phyloP scores from a whole-genome alignment of 2,329 filamentous ascomycete species.

The Trichoderma simmonsii region DNA sequence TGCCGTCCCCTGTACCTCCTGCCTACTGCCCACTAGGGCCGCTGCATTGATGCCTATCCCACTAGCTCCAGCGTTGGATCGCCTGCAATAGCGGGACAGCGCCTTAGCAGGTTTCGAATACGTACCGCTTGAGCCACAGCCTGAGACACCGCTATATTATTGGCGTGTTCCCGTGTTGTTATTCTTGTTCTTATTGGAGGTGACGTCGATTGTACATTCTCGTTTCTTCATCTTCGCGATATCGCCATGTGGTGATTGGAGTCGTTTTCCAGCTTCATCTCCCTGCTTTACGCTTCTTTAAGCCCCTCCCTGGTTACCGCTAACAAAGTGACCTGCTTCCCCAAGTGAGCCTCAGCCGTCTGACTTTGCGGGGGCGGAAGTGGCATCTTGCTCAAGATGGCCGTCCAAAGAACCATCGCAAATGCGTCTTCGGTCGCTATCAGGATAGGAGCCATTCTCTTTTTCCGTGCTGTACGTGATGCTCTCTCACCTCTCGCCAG shows the following conservation, averaged over 20 bases:
- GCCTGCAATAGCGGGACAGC: background rate
- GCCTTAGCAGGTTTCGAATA: constrained; percentile 8
- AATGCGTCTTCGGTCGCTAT: constrained; percentile 37
- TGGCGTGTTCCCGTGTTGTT: constrained; percentile 17
- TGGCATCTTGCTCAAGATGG: constrained; percentile 25
- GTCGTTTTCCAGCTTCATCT: background rate
- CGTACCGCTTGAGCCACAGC: constrained; percentile 16
- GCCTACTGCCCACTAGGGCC: background rate
- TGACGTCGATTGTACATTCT: constrained; percentile 18
- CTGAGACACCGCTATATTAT: constrained; percentile 17
- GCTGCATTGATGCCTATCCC: constrained; percentile 10
- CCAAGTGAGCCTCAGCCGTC: background rate
- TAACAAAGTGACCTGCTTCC: background rate
- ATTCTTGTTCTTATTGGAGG: background rate
- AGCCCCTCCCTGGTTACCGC: background rate
- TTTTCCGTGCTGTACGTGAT: constrained; percentile 37
- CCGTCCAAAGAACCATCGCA: constrained; percentile 31
- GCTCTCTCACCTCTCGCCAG: background rate
- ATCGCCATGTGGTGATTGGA: constrained; percentile 17
- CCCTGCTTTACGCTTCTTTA: background rate
- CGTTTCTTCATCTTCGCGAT: background rate
- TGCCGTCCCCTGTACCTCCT: constrained; percentile 17
- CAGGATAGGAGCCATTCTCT: constrained; percentile 36
- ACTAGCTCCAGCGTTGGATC: constrained; percentile 1
- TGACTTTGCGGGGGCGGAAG: background rate